phyloP scores from a whole-genome alignment of 164 flowering plant genomes.

The Warburgia ugandensis region DNA sequence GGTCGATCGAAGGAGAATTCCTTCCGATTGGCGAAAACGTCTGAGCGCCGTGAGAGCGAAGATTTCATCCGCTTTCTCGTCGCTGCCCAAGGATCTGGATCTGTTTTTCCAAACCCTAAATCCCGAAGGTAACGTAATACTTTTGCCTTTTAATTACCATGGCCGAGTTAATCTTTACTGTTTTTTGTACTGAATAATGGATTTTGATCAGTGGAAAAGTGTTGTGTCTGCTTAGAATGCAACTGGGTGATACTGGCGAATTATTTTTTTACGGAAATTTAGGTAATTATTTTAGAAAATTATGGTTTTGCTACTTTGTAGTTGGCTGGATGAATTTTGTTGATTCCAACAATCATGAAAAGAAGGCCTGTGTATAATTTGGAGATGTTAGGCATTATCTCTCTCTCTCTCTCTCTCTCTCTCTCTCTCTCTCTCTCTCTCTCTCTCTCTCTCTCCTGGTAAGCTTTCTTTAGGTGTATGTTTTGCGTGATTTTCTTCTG shows the following conservation, averaged over 20 bases:
- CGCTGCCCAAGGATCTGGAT: slow-evolving; percentile 71
- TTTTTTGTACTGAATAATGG: no score
- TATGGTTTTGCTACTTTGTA: no score
- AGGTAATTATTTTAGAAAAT: neutral
- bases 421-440: no score
- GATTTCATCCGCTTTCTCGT: slow-evolving; percentile 56
- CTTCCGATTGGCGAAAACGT: slow-evolving; percentile 78
- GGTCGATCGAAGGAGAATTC: slow-evolving; percentile 88
- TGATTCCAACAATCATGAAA: no score
- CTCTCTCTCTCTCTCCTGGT: no score
- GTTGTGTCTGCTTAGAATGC: neutral
- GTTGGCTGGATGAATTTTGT: no score
- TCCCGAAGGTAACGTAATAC: slow-evolving; percentile 44
- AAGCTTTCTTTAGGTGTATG: no score
- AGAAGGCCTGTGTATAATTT: no score
- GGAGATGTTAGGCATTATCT: no score
- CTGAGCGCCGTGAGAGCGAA: slow-evolving; percentile 45
- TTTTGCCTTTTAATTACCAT: neutral
- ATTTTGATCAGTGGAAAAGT: no score
- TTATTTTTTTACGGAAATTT: neutral
- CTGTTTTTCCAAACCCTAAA: slow-evolving; percentile 81
- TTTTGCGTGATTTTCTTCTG: no score
- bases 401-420: no score
- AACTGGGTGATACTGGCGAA: neutral
- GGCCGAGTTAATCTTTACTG: neutral